Evolutionary conservation across 2,329 filamentous ascomycete species (phyloP).

Genomic region (Verticillium zaregamsianum): DNA sequence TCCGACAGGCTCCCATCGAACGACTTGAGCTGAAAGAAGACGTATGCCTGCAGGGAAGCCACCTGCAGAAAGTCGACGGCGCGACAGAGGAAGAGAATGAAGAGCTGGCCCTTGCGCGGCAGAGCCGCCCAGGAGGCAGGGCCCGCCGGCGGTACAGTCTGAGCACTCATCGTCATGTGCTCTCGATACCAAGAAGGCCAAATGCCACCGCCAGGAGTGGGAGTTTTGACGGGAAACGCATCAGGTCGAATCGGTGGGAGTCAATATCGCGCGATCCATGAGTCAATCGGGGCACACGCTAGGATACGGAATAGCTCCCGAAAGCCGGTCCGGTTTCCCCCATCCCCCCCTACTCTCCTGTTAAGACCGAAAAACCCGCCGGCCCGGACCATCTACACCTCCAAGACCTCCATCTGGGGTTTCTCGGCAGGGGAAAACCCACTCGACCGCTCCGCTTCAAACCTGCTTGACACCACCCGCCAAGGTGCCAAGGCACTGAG

Average conservation of each 20-base stretch:
- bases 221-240: no score
- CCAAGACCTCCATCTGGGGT: not conserved
- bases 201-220: no score
- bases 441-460: not conserved
- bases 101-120: slow-evolving; percentile 66
- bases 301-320: no score
- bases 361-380: not conserved
- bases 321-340: not conserved
- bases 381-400: not conserved
- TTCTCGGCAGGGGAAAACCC: not conserved
- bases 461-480: not conserved
- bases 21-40: slow-evolving; percentile 71
- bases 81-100: slow-evolving; percentile 65
- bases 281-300: no score
- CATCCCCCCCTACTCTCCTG: not conserved
- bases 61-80: slow-evolving; percentile 71
- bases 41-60: slow-evolving; percentile 64
- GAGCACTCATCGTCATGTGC: not conserved
- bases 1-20: slow-evolving; percentile 53
- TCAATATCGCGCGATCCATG: no score
- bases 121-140: slow-evolving; percentile 62
- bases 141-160: not conserved
- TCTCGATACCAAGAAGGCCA: no score
- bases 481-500: not conserved
- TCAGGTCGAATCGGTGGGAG: no score